Conservation (phyloP, 495 filamentous ascomycete genomes). For the Podospora bellae-mahoneyi region DNA sequence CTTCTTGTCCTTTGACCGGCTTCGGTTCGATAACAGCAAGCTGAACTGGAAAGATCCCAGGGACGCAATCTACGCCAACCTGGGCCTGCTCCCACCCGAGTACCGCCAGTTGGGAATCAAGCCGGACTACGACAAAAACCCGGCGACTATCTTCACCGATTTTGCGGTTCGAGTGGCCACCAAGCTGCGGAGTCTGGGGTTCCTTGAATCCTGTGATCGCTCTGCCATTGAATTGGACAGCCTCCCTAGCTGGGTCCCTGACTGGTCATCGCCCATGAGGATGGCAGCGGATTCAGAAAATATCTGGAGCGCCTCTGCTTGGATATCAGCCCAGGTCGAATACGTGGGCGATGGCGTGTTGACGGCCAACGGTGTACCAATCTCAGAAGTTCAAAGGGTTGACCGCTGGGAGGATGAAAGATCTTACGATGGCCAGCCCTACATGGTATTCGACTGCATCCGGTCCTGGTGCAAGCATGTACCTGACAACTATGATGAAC, state of each 20-base stretch:
- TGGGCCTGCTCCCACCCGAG: neutral
- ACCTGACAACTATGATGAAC: neutral
- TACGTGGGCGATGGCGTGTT: neutral
- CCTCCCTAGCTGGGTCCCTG: neutral
- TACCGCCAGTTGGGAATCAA: neutral
- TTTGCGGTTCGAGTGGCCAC: neutral
- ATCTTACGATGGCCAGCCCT: neutral
- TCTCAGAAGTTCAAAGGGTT: neutral
- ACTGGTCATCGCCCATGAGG: neutral
- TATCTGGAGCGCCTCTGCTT: neutral
- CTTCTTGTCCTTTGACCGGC: neutral
- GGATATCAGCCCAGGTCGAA: neutral
- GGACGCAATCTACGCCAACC: neutral
- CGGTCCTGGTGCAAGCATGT: neutral
- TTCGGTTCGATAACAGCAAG: neutral
- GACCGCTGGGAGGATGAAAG: neutral
- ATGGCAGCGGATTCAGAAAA: neutral
- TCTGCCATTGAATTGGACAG: neutral
- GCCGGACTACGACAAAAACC: neutral
- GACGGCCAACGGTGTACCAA: neutral
- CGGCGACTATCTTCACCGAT: neutral
- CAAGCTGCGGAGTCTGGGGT: neutral
- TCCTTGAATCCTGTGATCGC: neutral
- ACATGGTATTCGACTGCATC: neutral
- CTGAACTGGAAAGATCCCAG: slow-evolving; percentile 1